A percentile compares a stretch with the other conserved stretches of the same genome.
These are phyloP conservation scores for Penicillium canescens DNA, from an alignment of 495 filamentous ascomycete genomes.

Conservation along the genomic window DNA sequence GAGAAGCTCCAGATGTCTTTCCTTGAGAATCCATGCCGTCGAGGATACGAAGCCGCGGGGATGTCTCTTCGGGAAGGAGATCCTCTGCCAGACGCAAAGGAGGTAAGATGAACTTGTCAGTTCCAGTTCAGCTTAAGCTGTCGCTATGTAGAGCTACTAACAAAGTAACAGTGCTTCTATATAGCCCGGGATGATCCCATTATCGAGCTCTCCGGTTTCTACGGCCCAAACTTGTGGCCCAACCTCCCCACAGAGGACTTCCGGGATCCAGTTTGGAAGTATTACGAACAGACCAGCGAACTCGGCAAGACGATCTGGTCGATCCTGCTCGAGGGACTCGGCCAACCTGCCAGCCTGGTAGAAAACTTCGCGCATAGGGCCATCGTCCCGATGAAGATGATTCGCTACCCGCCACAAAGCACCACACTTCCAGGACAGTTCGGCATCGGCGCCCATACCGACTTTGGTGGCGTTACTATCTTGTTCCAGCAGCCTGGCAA, in stretches of 20 bases:
- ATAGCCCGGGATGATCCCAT: slow-evolving; percentile 32
- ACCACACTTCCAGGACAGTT: slow-evolving; percentile 33
- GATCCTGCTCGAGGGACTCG: slow-evolving; percentile 41
- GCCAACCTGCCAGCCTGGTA: slow-evolving; percentile 28
- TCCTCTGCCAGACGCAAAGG: slow-evolving; percentile 38
- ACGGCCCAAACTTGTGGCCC: slow-evolving; percentile 44
- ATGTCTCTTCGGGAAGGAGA: slow-evolving; percentile 24
- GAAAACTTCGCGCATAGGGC: slow-evolving; percentile 38
- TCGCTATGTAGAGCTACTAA: background rate
- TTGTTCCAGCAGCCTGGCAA: slow-evolving; percentile 43
- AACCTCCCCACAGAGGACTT: slow-evolving; percentile 38
- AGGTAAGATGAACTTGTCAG: no score
- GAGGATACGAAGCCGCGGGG: slow-evolving; percentile 40
- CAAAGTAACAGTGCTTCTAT: slow-evolving; percentile 26
- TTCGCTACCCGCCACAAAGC: slow-evolving; percentile 42
- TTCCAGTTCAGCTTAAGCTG: no score
- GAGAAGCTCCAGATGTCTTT: slow-evolving; percentile 34
- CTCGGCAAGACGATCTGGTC: slow-evolving; percentile 35
- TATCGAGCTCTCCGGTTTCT: slow-evolving; percentile 19
- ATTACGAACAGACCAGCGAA: slow-evolving; percentile 31
- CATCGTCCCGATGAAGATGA: slow-evolving; percentile 38
- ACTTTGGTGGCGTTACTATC: slow-evolving; percentile 43
- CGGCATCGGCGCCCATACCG: slow-evolving; percentile 36
- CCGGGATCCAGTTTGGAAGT: slow-evolving; percentile 35
- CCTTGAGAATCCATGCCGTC: slow-evolving; percentile 29